Conservation (phyloP, 129 eudicot species). For the Arctium lappa region DNA sequence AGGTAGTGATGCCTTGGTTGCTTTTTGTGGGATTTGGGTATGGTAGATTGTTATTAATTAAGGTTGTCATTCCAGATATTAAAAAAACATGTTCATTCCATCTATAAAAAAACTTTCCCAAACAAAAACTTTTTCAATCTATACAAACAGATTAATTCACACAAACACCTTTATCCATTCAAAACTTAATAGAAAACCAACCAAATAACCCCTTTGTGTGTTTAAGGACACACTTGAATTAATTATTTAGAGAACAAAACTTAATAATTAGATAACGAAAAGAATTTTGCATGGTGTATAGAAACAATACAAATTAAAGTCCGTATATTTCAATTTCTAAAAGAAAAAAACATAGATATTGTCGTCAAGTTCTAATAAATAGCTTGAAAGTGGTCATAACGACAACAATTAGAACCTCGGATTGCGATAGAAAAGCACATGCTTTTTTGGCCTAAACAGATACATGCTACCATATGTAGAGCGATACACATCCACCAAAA, state of each 20-base stretch:
- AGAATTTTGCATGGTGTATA: background rate
- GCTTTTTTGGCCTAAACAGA: slow-evolving; percentile 16
- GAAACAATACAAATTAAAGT: background rate
- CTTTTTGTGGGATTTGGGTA: too few relatives aligned
- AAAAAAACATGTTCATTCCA: too few relatives aligned
- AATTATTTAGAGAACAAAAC: background rate
- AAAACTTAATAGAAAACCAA: too few relatives aligned
- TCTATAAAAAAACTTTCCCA: too few relatives aligned
- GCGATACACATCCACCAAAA: slow-evolving; percentile 28
- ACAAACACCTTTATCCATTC: too few relatives aligned
- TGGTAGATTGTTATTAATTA: too few relatives aligned
- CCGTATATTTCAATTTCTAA: background rate
- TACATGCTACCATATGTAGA: slow-evolving; percentile 34
- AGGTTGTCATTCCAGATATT: too few relatives aligned
- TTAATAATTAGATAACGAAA: background rate
- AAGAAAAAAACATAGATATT: background rate
- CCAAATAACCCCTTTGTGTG: too few relatives aligned
- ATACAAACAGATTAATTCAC: too few relatives aligned
- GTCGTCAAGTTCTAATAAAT: background rate
- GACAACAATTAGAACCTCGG: background rate
- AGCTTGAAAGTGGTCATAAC: background rate
- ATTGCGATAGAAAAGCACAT: background rate
- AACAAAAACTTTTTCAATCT: too few relatives aligned
- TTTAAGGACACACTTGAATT: too few relatives aligned
- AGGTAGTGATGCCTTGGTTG: too few relatives aligned